phyloP scores from a whole-genome alignment of 108 stramenopile genomes.

The Fragilaria radians region DNA sequence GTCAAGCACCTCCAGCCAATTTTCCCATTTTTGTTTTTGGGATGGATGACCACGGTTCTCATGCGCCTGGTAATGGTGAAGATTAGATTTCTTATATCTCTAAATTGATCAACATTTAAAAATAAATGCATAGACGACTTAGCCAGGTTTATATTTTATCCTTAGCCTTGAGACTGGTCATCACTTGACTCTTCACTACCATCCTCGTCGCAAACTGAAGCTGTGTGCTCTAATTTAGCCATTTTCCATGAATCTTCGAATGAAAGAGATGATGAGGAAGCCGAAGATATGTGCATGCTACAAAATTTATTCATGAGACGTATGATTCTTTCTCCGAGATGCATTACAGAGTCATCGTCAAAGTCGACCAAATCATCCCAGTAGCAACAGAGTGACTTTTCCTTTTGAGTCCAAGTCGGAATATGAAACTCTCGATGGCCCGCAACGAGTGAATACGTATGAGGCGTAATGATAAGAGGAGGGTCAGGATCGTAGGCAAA shows the following conservation, averaged over 20 bases:
- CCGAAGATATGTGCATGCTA: background rate
- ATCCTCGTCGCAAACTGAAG: background rate
- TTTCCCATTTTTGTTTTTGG: constrained; percentile 76
- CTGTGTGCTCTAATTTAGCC: background rate
- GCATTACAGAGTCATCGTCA: background rate
- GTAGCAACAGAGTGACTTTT: constrained; percentile 5
- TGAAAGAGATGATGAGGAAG: background rate
- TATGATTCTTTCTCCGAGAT: constrained; percentile 2
- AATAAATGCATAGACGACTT: too few relatives aligned
- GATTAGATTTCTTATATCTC: too few relatives aligned
- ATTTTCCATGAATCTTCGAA: background rate
- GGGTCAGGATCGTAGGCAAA: constrained; percentile 1
- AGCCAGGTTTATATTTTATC: too few relatives aligned
- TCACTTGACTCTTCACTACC: background rate
- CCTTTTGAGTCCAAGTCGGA: background rate
- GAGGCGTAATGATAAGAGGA: background rate
- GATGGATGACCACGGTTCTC: constrained; percentile 34
- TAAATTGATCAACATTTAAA: too few relatives aligned
- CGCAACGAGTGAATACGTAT: background rate
- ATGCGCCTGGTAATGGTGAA: background rate
- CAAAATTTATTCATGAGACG: constrained; percentile 1
- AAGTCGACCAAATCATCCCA: constrained; percentile 1
- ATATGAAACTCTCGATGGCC: background rate
- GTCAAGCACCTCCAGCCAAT: constrained; percentile 15
- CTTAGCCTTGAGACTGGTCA: too few relatives aligned